Conservation (phyloP, 208 protist species). For the Acanthamoeba rhysodes region DNA sequence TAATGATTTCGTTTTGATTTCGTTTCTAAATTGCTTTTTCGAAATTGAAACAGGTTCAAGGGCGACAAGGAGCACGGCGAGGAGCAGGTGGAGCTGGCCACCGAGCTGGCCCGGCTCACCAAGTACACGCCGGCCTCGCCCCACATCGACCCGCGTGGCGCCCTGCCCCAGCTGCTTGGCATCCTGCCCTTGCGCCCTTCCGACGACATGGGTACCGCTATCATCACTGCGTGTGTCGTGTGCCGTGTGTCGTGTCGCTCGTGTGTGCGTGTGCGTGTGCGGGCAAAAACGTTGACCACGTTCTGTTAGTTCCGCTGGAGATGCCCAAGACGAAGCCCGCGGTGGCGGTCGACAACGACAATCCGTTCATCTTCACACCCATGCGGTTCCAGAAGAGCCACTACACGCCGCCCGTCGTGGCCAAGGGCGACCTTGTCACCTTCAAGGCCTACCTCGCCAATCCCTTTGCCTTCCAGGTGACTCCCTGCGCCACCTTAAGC, state of each 20-base stretch:
- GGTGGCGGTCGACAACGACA: not conserved
- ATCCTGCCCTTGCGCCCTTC: not conserved
- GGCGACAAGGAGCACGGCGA: not conserved
- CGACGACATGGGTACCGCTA: slow-evolving; percentile 24
- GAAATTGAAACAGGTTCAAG: not conserved
- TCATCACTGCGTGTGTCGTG: too few species aligned
- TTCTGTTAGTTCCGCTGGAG: not conserved
- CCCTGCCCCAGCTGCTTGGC: not conserved
- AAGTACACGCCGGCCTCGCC: slow-evolving; percentile 28
- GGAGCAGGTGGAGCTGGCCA: slow-evolving; percentile 63
- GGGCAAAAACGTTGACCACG: not conserved
- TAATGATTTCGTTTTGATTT: not conserved
- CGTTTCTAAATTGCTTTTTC: too few species aligned
- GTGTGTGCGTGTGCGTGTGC: not conserved
- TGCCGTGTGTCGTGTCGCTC: too few species aligned
- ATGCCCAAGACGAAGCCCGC: not conserved
- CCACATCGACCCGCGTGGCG: slow-evolving; percentile 56
- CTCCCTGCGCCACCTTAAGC: not conserved
- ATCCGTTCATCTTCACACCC: slow-evolving; percentile 56
- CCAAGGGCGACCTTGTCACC: not conserved
- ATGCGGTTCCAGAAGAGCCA: slow-evolving; percentile 47
- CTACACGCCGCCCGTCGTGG: not conserved
- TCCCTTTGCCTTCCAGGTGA: slow-evolving; percentile 34
- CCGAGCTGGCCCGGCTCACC: slow-evolving; percentile 37
- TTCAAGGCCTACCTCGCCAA: slow-evolving; percentile 63